These are phyloP conservation scores for Flaveria floridana DNA, from an alignment of 140 eudicot species.

Conservation along the genomic window DNA sequence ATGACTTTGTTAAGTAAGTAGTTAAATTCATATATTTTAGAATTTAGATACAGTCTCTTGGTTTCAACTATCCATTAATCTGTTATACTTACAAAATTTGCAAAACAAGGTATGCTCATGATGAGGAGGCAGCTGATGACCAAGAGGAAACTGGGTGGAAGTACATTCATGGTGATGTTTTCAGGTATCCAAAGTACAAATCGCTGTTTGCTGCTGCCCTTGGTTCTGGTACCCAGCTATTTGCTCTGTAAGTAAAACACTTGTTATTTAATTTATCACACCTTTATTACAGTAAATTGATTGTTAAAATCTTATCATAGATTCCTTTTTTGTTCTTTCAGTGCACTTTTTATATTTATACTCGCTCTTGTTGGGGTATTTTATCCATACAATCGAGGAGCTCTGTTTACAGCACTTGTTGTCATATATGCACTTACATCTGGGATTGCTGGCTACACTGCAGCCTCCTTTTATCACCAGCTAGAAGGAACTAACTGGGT, in stretches of 20 bases:
- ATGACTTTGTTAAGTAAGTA: conserved; percentile 65
- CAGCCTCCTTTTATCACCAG: conserved; percentile 47
- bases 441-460: conserved; percentile 48
- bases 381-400: conserved; percentile 50
- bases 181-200: conserved; percentile 55
- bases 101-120: conserved; percentile 51
- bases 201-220: conserved; percentile 53
- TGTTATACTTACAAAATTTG: conserved; percentile 10
- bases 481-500: conserved; percentile 56
- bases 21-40: no score
- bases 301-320: no score
- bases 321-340: conserved; percentile 13
- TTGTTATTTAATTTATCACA: no score
- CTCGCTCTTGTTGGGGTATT: conserved; percentile 50
- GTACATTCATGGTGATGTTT: conserved; percentile 55
- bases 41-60: no score
- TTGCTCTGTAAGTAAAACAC: conserved; percentile 45
- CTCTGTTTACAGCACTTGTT: conserved; percentile 48
- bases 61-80: background rate
- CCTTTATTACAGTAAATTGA: no score
- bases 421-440: conserved; percentile 51
- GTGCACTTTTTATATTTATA: conserved; percentile 41
- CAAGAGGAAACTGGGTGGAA: conserved; percentile 67
- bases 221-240: conserved; percentile 54
- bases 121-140: conserved; percentile 57